Evolutionary conservation across 163 green algal species (phyloP).

Genomic region (Volvox carteri): DNA sequence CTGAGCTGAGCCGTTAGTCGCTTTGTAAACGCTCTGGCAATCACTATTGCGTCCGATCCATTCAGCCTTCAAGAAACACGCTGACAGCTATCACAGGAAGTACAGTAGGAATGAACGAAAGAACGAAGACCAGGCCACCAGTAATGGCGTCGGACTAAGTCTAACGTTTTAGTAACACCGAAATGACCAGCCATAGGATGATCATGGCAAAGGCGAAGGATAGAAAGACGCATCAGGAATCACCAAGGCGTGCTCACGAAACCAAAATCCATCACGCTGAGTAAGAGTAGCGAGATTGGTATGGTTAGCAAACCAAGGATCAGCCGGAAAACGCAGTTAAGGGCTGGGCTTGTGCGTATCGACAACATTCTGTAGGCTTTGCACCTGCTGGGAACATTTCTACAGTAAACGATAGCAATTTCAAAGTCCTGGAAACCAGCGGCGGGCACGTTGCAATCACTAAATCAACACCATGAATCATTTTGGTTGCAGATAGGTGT

Average conservation of each 20-base stretch:
- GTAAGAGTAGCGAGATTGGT: too few species aligned
- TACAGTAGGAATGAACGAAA: neutral
- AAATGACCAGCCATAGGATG: conserved; percentile 47
- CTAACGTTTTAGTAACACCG: neutral
- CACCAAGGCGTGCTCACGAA: neutral
- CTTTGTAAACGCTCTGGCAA: too few species aligned
- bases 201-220: conserved; percentile 51
- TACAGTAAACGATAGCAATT: too few species aligned
- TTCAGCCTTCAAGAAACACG: conserved; percentile 21
- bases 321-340: too few species aligned
- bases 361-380: too few species aligned
- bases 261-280: neutral
- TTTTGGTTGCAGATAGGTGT: too few species aligned
- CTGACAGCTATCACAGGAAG: conserved; percentile 36
- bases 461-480: too few species aligned
- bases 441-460: too few species aligned
- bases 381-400: too few species aligned
- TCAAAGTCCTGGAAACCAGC: too few species aligned
- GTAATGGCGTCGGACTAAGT: neutral
- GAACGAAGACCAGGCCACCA: conserved; percentile 26
- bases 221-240: neutral
- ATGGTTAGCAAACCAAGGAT: conserved; percentile 10
- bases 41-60: conserved; percentile 71
- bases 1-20: too few species aligned
- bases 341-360: too few species aligned